phyloP scores from a whole-genome alignment of 148 eudicot species.

The Silene conica region DNA sequence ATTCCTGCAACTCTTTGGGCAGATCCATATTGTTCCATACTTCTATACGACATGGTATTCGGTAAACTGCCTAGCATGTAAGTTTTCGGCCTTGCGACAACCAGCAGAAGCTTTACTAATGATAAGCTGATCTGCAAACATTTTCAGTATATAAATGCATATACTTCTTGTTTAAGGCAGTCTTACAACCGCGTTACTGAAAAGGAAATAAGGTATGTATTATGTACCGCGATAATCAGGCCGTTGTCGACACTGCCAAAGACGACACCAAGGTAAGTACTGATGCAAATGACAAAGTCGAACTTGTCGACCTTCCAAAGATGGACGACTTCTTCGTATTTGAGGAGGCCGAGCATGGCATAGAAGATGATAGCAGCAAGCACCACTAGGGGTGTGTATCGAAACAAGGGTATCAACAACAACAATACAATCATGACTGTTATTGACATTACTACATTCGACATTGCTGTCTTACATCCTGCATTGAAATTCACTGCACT shows the following conservation, averaged over 20 bases:
- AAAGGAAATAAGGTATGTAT: constrained; percentile 11
- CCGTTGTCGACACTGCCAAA: constrained; percentile 56
- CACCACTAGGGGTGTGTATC: constrained; percentile 64
- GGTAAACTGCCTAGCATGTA: constrained; percentile 50
- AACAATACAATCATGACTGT: constrained; percentile 54
- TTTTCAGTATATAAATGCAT: not conserved
- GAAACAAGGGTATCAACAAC: constrained; percentile 50
- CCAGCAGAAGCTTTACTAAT: constrained; percentile 44
- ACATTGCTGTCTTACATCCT: constrained; percentile 52
- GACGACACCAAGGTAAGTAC: constrained; percentile 49
- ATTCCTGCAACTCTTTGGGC: constrained; percentile 42
- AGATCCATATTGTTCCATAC: constrained; percentile 42
- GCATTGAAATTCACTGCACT: constrained; percentile 69
- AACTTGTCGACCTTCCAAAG: constrained; percentile 61
- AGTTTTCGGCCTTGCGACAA: constrained; percentile 60
- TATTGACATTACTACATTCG: constrained; percentile 62
- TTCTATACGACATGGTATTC: constrained; percentile 40
- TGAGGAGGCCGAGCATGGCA: constrained; percentile 60
- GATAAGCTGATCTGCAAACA: constrained; percentile 40
- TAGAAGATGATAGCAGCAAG: constrained; percentile 56
- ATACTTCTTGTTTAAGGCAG: too few species aligned
- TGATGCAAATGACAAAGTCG: constrained; percentile 51
- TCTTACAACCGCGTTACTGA: not conserved
- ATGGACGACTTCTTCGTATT: constrained; percentile 44
- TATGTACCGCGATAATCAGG: constrained; percentile 41